These are phyloP conservation scores for Zalerion maritima DNA, from an alignment of 495 filamentous ascomycete species.

Conservation along the genomic window DNA sequence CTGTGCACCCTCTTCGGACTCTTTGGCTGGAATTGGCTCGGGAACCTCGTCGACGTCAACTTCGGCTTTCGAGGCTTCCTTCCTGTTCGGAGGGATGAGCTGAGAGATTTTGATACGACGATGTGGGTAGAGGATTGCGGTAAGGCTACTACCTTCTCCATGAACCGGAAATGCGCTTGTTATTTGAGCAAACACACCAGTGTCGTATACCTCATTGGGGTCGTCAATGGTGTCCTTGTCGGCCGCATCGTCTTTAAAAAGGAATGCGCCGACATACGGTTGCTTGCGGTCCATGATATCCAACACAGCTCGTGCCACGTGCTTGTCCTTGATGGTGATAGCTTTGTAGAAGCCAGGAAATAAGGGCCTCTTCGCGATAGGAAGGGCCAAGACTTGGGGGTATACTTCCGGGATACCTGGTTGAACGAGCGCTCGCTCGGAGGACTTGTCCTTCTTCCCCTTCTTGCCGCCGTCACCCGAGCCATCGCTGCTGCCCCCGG, in stretches of 20 bases:
- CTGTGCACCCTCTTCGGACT: slow-evolving; percentile 27
- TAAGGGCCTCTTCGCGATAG: slow-evolving; percentile 86
- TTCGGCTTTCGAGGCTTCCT: slow-evolving; percentile 23
- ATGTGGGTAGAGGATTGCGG: slow-evolving; percentile 89
- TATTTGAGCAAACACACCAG: slow-evolving; percentile 94
- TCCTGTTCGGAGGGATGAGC: slow-evolving; percentile 48
- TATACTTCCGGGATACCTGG: slow-evolving; percentile 86
- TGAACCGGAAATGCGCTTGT: slow-evolving; percentile 85
- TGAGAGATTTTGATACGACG: slow-evolving; percentile 81
- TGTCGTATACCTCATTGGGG: slow-evolving; percentile 78
- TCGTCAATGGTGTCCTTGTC: slow-evolving; percentile 85
- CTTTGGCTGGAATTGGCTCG: slow-evolving; percentile 36
- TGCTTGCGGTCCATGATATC: slow-evolving; percentile 98
- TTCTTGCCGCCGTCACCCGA: slow-evolving; percentile 33
- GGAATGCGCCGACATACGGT: slow-evolving; percentile 91
- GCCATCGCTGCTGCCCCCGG: slow-evolving; percentile 28
- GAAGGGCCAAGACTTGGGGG: slow-evolving; percentile 95
- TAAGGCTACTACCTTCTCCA: slow-evolving; percentile 64
- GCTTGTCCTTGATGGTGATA: slow-evolving; percentile 81
- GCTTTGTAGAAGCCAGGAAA: slow-evolving; percentile 99
- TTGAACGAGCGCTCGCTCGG: slow-evolving; percentile 69
- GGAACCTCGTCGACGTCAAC: slow-evolving; percentile 31
- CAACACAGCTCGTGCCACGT: slow-evolving; percentile 76
- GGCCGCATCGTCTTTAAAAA: slow-evolving; percentile 90
- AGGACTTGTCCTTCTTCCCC: slow-evolving; percentile 45